Percentiles rank a stretch among this genome's conserved stretches.
phyloP scores from a whole-genome alignment of 305 asterid species.

The Fraxinus greggii region DNA sequence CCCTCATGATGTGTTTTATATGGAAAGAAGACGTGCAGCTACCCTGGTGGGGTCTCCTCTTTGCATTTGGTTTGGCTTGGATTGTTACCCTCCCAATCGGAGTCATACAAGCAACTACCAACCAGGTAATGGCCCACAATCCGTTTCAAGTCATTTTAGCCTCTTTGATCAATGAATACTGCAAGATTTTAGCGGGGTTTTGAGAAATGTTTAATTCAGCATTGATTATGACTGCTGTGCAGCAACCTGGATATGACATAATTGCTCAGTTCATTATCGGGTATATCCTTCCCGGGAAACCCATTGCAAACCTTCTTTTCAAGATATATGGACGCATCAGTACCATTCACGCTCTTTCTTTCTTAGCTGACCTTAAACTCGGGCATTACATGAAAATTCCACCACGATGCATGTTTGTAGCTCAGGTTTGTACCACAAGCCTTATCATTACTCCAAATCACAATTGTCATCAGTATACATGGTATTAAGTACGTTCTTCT shows the following conservation, averaged over 20 bases:
- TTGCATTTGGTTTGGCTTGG: conserved; percentile 84
- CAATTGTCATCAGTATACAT: not conserved
- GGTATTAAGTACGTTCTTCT: not conserved
- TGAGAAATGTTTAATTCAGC: not conserved
- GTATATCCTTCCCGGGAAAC: conserved; percentile 88
- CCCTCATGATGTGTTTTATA: conserved; percentile 62
- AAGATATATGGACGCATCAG: conserved; percentile 92
- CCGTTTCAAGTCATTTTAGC: not conserved
- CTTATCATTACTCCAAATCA: not conserved
- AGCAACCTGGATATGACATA: conserved; percentile 99
- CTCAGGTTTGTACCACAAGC: conserved; percentile 60
- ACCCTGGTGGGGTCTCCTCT: conserved; percentile 93
- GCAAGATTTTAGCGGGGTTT: not conserved
- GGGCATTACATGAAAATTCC: conserved; percentile 99
- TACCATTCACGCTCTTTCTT: conserved; percentile 90
- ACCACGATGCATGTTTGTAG: conserved; percentile 83
- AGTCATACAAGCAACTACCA: conserved; percentile 92
- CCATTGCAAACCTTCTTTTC: conserved; percentile 89
- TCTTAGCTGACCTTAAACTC: conserved; percentile 89
- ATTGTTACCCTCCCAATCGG: conserved; percentile 90
- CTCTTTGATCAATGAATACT: not conserved
- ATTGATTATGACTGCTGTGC: conserved; percentile 25
- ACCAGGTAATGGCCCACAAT: conserved; percentile 50
- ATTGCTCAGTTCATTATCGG: conserved; percentile 96
- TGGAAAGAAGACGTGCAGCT: conserved; percentile 87